phyloP scores from a whole-genome alignment of 768 basidiomycete species.

The Tephrocybe rancida region DNA sequence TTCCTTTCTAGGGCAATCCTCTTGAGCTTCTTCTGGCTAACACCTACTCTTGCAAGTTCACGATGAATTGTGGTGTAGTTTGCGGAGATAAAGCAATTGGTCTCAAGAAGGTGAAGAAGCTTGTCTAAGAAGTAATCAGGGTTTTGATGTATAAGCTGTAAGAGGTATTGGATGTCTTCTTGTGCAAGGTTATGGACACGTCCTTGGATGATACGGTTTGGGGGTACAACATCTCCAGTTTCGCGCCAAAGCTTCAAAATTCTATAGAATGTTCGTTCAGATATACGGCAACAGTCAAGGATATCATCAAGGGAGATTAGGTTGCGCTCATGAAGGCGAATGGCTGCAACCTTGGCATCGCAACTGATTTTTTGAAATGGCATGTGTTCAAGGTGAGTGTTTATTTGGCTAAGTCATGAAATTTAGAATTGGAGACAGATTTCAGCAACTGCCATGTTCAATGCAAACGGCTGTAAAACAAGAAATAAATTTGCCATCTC shows the following conservation, averaged over 20 bases:
- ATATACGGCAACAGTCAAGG: constrained; percentile 22
- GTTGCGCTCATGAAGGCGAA: constrained; percentile 21
- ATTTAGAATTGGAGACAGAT: too few relatives aligned
- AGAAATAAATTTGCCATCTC: too few relatives aligned
- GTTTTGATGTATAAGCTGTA: constrained; percentile 15
- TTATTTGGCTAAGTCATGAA: too few relatives aligned
- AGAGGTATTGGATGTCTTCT: constrained; percentile 25
- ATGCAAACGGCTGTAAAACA: too few relatives aligned
- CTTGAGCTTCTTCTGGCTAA: constrained; percentile 30
- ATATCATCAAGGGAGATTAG: constrained; percentile 22
- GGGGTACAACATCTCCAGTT: too few relatives aligned
- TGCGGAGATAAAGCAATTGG: constrained; percentile 32
- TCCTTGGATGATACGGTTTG: too few relatives aligned
- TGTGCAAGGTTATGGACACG: constrained; percentile 16
- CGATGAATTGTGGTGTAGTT: constrained; percentile 34
- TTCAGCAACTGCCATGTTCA: too few relatives aligned
- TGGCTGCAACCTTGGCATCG: constrained; percentile 30
- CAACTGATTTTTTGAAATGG: constrained; percentile 21
- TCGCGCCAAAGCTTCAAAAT: constrained; percentile 24
- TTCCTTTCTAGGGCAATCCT: constrained; percentile 33
- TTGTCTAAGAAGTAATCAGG: constrained; percentile 38
- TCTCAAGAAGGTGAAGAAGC: constrained; percentile 24
- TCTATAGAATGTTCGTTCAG: constrained; percentile 12
- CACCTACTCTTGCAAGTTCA: constrained; percentile 25
- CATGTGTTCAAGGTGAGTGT: background rate